Base-by-base conservation (phyloP, 1,139 yeast genomes). In the Fermentozyma sake region DNA sequence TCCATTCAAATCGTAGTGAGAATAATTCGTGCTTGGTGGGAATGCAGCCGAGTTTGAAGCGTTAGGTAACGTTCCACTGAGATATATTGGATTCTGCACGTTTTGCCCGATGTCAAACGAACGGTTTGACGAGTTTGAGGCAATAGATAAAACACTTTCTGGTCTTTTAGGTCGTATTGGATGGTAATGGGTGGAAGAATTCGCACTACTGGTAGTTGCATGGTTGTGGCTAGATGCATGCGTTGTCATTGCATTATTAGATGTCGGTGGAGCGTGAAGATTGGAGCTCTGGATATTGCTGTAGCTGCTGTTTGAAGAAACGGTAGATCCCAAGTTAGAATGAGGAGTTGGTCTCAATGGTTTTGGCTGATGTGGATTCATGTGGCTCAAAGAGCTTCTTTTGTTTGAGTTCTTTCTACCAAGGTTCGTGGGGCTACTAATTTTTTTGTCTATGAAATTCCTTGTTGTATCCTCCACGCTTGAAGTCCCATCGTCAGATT, bases 131-230 rank as follows among this genome's bases (percentile, higher is more conserved):
- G 67, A 60, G 32, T 58, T 63, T 1, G 68, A 61, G 6, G 67
- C 49, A 10, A 62, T 44, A 2, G 71, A 64, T 35, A 65, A 39
- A 7, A 61, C 70, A 35, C 69, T 60, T 37, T 64, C 68, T 0
- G 72, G 71, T 23, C 72, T 46, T 32, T 55, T 57, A 2, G 65
- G 63, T 25, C 63, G 51, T 29, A 43, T 45, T 14, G 50, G 52
- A 24, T 48, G 57, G 33, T 50, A 46, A 23, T 48, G 52, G 4
- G 42, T 32, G 6, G 30, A 9, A 4, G 19, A 18, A 9, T 18
- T 18, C n/a, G n/a, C n/a, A n/a, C n/a, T n/a, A n/a, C n/a, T n/a
- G n/a, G n/a, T n/a, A n/a, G n/a, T n/a, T n/a, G n/a, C n/a, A n/a
- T n/a, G n/a, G n/a, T n/a, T n/a, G n/a, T n/a, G n/a, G n/a, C n/a